phyloP scores from a whole-genome alignment of 495 filamentous ascomycete species.

The Antarctomyces pellizariae region DNA sequence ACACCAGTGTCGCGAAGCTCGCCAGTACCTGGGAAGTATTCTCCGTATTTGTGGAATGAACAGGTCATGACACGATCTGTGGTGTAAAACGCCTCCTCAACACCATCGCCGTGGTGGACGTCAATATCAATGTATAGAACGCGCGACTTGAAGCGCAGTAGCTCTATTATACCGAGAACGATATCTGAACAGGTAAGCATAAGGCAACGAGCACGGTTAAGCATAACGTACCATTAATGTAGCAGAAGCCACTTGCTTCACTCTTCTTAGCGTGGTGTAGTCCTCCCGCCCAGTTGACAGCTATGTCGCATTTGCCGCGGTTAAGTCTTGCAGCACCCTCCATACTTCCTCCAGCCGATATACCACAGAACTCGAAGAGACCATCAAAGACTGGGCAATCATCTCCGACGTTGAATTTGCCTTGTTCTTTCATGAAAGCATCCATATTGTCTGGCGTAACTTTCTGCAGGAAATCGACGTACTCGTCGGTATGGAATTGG shows the following conservation, averaged over 20 bases:
- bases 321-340: slow-evolving; percentile 87
- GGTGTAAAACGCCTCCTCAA: slow-evolving; percentile 94
- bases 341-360: slow-evolving; percentile 93
- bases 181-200: slow-evolving; percentile 38
- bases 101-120: slow-evolving; percentile 93
- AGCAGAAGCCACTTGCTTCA: slow-evolving; percentile 94
- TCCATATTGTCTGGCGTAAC: slow-evolving; percentile 99
- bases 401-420: slow-evolving; percentile 92
- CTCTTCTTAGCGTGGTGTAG: slow-evolving; percentile 95
- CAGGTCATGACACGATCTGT: slow-evolving; percentile 97
- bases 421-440: slow-evolving; percentile 70
- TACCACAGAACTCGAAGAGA: slow-evolving; percentile 93
- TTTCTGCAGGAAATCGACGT: slow-evolving; percentile 89
- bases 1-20: slow-evolving; percentile 91
- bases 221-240: slow-evolving; percentile 63
- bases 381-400: slow-evolving; percentile 97
- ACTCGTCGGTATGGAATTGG: slow-evolving; percentile 98
- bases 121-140: slow-evolving; percentile 97
- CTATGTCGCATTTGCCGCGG: slow-evolving; percentile 85
- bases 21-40: slow-evolving; percentile 95
- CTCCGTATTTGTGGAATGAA: slow-evolving; percentile 96
- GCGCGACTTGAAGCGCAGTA: slow-evolving; percentile 79
- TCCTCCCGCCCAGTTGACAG: slow-evolving; percentile 93
- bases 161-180: slow-evolving; percentile 83
- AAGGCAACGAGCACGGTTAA: neutral